These are phyloP conservation scores for Solanum corneliomulleri DNA, from an alignment of 257 asterid species.

Conservation along the genomic window DNA sequence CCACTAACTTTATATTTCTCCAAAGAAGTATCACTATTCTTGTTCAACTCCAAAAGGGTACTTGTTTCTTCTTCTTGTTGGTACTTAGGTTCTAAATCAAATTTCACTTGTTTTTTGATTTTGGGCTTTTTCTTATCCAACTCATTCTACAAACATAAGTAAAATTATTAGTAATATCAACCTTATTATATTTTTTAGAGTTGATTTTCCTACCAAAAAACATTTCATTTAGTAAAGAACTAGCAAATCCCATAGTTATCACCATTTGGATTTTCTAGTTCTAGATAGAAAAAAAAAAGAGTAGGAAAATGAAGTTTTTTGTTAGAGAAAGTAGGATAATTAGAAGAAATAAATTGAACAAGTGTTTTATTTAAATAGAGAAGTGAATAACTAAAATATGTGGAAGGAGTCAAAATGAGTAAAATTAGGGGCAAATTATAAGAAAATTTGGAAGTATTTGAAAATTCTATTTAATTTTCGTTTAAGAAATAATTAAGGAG, in stretches of 20 bases:
- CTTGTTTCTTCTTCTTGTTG: background rate
- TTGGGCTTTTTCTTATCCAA: background rate
- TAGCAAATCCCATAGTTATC: background rate
- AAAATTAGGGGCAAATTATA: background rate
- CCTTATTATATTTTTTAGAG: background rate
- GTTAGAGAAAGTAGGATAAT: background rate
- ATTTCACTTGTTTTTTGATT: constrained; percentile 1
- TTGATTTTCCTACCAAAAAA: background rate
- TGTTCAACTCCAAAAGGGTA: background rate
- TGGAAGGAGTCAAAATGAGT: background rate
- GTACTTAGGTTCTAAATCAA: background rate
- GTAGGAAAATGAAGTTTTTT: background rate
- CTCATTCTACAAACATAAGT: background rate
- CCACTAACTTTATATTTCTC: background rate
- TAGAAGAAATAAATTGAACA: background rate
- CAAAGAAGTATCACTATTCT: background rate
- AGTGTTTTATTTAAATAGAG: background rate
- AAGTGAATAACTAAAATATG: background rate
- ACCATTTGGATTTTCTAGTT: background rate
- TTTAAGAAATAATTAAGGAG: background rate
- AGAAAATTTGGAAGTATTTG: background rate
- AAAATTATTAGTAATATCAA: background rate
- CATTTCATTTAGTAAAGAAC: background rate
- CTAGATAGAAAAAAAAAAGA: background rate
- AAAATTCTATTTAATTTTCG: background rate